Conservation (phyloP, 1,284 basidiomycete species). For the Marasmius sp. region DNA sequence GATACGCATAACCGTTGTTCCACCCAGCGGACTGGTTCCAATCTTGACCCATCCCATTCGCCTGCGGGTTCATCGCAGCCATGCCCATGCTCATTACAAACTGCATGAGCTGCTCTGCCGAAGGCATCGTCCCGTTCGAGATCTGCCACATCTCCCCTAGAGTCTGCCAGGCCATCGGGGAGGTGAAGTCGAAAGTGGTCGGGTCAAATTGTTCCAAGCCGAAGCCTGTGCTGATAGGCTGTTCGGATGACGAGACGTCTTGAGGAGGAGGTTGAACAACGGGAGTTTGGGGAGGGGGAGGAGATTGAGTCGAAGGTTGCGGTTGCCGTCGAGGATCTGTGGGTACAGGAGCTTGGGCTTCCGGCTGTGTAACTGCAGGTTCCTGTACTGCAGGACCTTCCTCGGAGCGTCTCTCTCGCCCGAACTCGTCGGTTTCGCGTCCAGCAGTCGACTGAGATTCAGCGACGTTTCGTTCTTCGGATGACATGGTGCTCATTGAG, state of each 20-base stretch:
- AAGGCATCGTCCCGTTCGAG: slow-evolving; percentile 63
- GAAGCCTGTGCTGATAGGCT: slow-evolving; percentile 29
- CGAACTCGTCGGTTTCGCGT: slow-evolving; percentile 74
- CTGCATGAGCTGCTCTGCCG: slow-evolving; percentile 72
- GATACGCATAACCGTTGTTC: slow-evolving; percentile 13
- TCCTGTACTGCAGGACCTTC: background rate
- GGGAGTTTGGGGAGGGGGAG: background rate
- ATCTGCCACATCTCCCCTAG: slow-evolving; percentile 72
- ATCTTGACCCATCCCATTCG: background rate
- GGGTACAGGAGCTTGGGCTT: slow-evolving; percentile 17
- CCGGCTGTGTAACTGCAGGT: background rate
- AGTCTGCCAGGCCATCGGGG: slow-evolving; percentile 69
- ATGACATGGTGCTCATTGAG: slow-evolving; percentile 24
- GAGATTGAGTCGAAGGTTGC: background rate
- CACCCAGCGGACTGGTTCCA: slow-evolving; percentile 12
- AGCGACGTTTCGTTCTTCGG: slow-evolving; percentile 21
- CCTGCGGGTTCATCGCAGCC: slow-evolving; percentile 17
- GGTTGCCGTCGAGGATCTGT: slow-evolving; percentile 4
- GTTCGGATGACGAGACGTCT: slow-evolving; percentile 8
- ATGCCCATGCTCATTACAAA: slow-evolving; percentile 52
- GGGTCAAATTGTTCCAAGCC: slow-evolving; percentile 70
- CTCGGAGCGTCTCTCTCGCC: slow-evolving; percentile 64
- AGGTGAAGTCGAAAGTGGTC: slow-evolving; percentile 66
- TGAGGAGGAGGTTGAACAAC: background rate
- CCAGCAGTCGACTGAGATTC: slow-evolving; percentile 22